phyloP scores from a whole-genome alignment of 495 filamentous ascomycete genomes.

The Aspergillus indologenus region DNA sequence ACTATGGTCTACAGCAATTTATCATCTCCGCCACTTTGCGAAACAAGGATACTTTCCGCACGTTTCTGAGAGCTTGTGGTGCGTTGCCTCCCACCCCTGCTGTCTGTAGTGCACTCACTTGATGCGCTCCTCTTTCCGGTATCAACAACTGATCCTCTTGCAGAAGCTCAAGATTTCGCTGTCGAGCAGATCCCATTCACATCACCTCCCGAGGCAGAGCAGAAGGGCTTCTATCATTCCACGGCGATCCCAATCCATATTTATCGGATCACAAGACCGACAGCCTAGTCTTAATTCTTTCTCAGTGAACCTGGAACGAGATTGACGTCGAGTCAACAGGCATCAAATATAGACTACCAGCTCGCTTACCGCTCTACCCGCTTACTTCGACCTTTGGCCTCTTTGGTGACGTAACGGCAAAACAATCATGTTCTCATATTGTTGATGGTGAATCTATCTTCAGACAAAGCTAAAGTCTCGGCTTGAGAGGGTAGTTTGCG shows the following conservation, averaged over 20 bases:
- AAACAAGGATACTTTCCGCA: constrained; percentile 59
- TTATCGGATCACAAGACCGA: constrained; percentile 30
- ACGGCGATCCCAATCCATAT: constrained; percentile 49
- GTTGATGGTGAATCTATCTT: too few species aligned
- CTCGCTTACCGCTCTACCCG: too few species aligned
- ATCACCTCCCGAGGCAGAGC: constrained; percentile 41
- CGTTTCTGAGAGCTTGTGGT: constrained; percentile 58
- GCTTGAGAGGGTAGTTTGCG: too few species aligned
- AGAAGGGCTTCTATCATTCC: constrained; percentile 57
- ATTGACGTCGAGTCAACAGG: too few species aligned
- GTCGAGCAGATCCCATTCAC: constrained; percentile 44
- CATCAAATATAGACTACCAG: too few species aligned
- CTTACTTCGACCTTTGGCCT: too few species aligned
- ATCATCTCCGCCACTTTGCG: constrained; percentile 61
- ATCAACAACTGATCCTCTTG: constrained; percentile 4
- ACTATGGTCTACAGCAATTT: constrained; percentile 44
- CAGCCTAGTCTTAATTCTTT: background rate
- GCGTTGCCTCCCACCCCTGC: constrained; percentile 30
- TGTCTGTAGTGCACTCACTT: background rate
- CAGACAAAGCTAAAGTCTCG: too few species aligned
- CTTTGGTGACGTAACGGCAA: too few species aligned
- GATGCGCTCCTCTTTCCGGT: background rate
- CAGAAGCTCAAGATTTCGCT: constrained; percentile 29
- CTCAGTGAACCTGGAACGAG: too few species aligned
- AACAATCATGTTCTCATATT: too few species aligned